phyloP scores from a whole-genome alignment of 805 yeast species.

The Candida pini region DNA sequence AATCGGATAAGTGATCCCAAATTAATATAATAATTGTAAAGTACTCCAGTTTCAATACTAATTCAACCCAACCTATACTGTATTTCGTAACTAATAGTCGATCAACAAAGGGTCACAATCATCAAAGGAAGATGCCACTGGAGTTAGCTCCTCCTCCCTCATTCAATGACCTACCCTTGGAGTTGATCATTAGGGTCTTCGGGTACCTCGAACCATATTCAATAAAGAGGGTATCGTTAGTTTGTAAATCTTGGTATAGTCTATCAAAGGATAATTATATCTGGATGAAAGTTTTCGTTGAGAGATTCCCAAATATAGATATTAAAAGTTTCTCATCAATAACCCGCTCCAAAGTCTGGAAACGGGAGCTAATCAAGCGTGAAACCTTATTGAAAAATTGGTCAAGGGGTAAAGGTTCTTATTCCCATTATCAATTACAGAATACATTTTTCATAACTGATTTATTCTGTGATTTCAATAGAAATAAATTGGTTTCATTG shows the following conservation, averaged over 20 bases:
- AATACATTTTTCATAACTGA: slow-evolving; percentile 20
- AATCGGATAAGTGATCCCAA: neutral
- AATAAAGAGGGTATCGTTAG: slow-evolving; percentile 35
- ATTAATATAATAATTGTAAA: neutral
- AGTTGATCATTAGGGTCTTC: slow-evolving; percentile 40
- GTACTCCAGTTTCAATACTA: no score
- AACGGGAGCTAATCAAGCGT: slow-evolving; percentile 40
- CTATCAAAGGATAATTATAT: slow-evolving; percentile 39
- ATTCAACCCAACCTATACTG: no score
- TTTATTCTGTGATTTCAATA: slow-evolving; percentile 22
- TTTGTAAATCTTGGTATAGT: slow-evolving; percentile 43
- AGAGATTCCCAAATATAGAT: slow-evolving; percentile 31
- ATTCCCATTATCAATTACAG: slow-evolving; percentile 15
- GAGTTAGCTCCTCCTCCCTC: no score
- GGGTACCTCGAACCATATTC: slow-evolving; percentile 41
- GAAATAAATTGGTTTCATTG: slow-evolving; percentile 19
- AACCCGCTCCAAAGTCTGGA: slow-evolving; percentile 40
- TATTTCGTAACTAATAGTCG: no score
- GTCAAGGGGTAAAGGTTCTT: slow-evolving; percentile 30
- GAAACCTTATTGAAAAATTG: slow-evolving; percentile 30
- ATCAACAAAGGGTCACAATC: no score
- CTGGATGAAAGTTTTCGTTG: slow-evolving; percentile 42
- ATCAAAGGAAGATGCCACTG: no score
- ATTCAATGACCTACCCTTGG: slow-evolving; percentile 46
- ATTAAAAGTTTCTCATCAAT: slow-evolving; percentile 35